phyloP scores from a whole-genome alignment of 2,329 filamentous ascomycete species.

The Ophiostoma sp. region DNA sequence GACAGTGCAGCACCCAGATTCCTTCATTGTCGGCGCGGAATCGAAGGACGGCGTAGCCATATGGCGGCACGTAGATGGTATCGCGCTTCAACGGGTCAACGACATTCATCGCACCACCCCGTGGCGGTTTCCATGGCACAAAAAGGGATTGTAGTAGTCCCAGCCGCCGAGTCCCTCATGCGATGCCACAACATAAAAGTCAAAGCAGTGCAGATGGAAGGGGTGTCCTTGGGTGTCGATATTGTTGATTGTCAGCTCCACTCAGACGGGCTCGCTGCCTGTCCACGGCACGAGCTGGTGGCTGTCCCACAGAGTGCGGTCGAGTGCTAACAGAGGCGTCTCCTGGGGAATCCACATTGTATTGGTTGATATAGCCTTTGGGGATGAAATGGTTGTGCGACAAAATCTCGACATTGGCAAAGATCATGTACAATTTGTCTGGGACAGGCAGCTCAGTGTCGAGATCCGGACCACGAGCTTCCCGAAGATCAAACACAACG shows the following conservation, averaged over 20 bases:
- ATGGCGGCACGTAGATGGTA: constrained; percentile 27
- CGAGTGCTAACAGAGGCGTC: constrained; percentile 23
- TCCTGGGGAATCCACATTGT: constrained; percentile 28
- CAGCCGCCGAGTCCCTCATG: constrained; percentile 28
- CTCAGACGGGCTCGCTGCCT: constrained; percentile 26
- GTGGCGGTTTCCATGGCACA: constrained; percentile 22
- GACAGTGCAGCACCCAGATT: constrained; percentile 29
- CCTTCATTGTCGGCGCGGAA: constrained; percentile 29
- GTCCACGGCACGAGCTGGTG: constrained; percentile 30
- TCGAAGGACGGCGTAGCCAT: constrained; percentile 26
- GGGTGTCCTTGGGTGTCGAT: constrained; percentile 29
- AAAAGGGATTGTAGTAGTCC: constrained; percentile 30
- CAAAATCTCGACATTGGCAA: constrained; percentile 26
- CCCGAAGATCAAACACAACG: constrained; percentile 21
- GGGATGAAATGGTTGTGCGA: constrained; percentile 26
- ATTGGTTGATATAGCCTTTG: constrained; percentile 28
- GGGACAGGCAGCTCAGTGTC: constrained; percentile 22
- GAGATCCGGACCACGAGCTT: constrained; percentile 17
- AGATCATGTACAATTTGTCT: constrained; percentile 26
- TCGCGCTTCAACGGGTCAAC: constrained; percentile 28
- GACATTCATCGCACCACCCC: constrained; percentile 26
- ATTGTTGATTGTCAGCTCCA: constrained; percentile 30
- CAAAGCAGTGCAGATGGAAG: constrained; percentile 30
- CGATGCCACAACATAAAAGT: constrained; percentile 28
- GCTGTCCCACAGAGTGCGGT: constrained; percentile 26